Percentiles rank a stretch among this genome's conserved stretches.
Evolutionary conservation across 345 rosid species (phyloP).

Genomic region (Pistacia vera): DNA sequence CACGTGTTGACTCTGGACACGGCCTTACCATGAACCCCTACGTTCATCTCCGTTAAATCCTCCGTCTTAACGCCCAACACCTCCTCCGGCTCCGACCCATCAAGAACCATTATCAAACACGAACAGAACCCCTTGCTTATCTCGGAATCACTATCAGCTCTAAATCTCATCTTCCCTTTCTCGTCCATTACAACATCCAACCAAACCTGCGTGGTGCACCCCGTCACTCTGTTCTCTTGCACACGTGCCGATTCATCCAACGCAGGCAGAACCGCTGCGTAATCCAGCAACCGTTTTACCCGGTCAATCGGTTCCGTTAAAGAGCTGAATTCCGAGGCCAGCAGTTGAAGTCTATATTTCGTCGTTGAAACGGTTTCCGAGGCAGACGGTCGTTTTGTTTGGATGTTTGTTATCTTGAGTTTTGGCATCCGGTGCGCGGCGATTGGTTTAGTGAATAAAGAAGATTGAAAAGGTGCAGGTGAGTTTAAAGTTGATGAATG

Average conservation of each 20-base stretch:
- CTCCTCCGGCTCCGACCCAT: constrained; percentile 81
- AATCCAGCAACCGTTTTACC: constrained; percentile 74
- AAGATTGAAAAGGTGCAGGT: neutral
- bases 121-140: constrained; percentile 77
- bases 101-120: constrained; percentile 76
- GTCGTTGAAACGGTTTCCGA: constrained; percentile 12
- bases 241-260: constrained; percentile 67
- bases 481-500: constrained; percentile 16
- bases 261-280: constrained; percentile 60
- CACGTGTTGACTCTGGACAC: constrained; percentile 84
- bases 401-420: neutral
- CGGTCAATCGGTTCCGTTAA: constrained; percentile 75
- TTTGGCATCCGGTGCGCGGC: neutral
- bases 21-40: constrained; percentile 61
- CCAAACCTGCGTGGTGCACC: constrained; percentile 96
- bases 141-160: constrained; percentile 90
- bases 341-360: constrained; percentile 37
- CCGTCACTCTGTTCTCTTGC: constrained; percentile 59
- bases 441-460: neutral
- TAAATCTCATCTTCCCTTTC: constrained; percentile 62
- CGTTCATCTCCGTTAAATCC: constrained; percentile 73
- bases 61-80: constrained; percentile 62
- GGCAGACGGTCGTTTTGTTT: neutral
- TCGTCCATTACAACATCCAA: constrained; percentile 55
- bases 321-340: constrained; percentile 62